Percentiles rank a stretch among this genome's conserved stretches.
Evolutionary conservation across 2,329 filamentous ascomycete species (phyloP).

Genomic region (Talaromyces sp.): DNA sequence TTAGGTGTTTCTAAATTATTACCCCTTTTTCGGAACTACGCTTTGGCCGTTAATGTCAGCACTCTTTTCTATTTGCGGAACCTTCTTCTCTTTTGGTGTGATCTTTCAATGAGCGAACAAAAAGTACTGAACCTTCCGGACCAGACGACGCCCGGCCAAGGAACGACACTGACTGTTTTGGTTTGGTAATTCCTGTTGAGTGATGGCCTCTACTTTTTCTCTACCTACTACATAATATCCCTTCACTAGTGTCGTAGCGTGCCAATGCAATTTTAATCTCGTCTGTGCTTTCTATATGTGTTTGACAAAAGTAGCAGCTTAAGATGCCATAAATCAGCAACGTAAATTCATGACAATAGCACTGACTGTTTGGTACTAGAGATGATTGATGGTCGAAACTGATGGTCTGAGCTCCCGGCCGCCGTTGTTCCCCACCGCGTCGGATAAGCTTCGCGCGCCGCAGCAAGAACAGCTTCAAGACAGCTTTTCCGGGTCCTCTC

Average conservation of each 20-base stretch:
- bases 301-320: no score
- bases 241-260: constrained; percentile 35
- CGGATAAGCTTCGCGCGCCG: not conserved
- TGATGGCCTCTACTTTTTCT: constrained; percentile 32
- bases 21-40: constrained; percentile 8
- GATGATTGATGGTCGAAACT: not conserved
- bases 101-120: constrained; percentile 24
- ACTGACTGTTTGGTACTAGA: not conserved
- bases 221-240: constrained; percentile 43
- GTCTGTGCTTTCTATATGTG: not conserved
- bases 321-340: not conserved
- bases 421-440: not conserved
- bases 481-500: not conserved
- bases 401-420: constrained; percentile 4
- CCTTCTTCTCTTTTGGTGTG: constrained; percentile 30
- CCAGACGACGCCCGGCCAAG: constrained; percentile 8
- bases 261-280: constrained; percentile 36
- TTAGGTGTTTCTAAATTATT: constrained; percentile 45
- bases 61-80: constrained; percentile 31
- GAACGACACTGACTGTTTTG: constrained; percentile 27
- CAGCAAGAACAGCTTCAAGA: not conserved
- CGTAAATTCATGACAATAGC: not conserved
- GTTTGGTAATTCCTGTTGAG: constrained; percentile 33
- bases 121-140: constrained; percentile 18
- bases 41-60: constrained; percentile 11